Base-by-base conservation (phyloP, 2,329 filamentous ascomycete species). In the Arthrobotrys conoides region DNA sequence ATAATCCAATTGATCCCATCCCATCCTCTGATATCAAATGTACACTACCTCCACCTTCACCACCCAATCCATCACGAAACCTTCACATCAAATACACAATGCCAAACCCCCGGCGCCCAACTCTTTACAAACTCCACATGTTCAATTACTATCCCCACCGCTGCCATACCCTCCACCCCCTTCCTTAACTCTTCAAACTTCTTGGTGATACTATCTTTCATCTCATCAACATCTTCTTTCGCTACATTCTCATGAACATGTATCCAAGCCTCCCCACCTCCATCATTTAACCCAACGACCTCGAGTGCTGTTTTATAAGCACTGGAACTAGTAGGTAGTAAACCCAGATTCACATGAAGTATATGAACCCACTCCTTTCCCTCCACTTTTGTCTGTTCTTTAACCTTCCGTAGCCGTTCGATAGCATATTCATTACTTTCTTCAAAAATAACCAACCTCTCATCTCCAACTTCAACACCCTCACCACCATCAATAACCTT, bases 171-270 rank as follows among this genome's bases (percentile, higher is more conserved):
- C 33, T 36, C 33, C 38, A 27, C 75, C 1, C 68, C 57, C 44
- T 1, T 82, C 3, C 78, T 76, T 22, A 63, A 38, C 24, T 38
- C 36, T 51, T 55, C 67, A 41, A 82, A 80, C 49, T 44, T 80
- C 12, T 41, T 27, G 4, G 67, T 68, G 18, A 84, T 83, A 46
- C 80, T 79, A 4, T 20, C 48, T 33, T 46, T 49, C 75, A 55
- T 64, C 63, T 81, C 68, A 30, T 87, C 85, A 5, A 90, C 86
- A 77, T 90, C 89, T 0, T 84, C 82, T 12, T 86, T 86, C 16
- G 86, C 89, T 0, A 91, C 88, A 79, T 91, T 92, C 83, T 91
- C 90, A 82, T 92, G 90, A 30, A 92, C 84, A 83, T 92, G 90
- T 20, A 91, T 83, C 89, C 89, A 90, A 6, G 86, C 86, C 41